Evolutionary conservation across 352 stramenopile species (phyloP), one percentile per base, ranked within the genome.

Genomic region (Ophiocytium majus): DNA sequence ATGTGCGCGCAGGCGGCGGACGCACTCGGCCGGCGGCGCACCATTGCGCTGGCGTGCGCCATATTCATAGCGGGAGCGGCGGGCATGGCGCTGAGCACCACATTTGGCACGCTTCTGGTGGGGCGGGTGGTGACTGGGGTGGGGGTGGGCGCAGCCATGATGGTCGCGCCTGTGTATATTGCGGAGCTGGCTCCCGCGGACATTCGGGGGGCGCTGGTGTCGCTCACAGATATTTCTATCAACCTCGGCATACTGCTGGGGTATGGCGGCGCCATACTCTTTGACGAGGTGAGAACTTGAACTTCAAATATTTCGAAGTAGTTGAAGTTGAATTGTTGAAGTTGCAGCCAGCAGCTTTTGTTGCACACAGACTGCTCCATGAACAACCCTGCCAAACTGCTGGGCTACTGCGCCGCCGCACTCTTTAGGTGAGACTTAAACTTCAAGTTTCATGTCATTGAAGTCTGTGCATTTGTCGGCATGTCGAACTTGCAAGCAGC

Each of bases 201-300:
- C 31, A 85, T 93, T 81, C 86, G 93, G 34, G 93, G 93, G 49
- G 82, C 88, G 57, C 84, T 95, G 9, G 92, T 95, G 0, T 94
- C 91, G 0, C 94, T 92, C 86, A 91, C 83, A 75, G 92, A 95
- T 84, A 91, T 94, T 50, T 89, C 86, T 76, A 91, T 91, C 74
- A 91, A 90, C 74, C 19, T 92, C n/a, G 92, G 93, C 1, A 92
- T 95, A 74, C 82, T 95, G 17, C 80, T 95, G 1, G 93, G 92
- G 32, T 95, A 84, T 74, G 78, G 9, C 79, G 19, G 35, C 35
- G 35, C 66, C 5, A 78, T 78, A 43, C 35, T 78, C 32, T 78
- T 78, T 17, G 66, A 78, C 35, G 5, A 5, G 35, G 66, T 57
- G 43, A 57, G 14, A 57, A 57, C 43, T 14, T 57, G 5, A 57